Evolutionary conservation across 2,329 filamentous ascomycete genomes (phyloP).

Genomic region (Neodidymelliopsis sp.): DNA sequence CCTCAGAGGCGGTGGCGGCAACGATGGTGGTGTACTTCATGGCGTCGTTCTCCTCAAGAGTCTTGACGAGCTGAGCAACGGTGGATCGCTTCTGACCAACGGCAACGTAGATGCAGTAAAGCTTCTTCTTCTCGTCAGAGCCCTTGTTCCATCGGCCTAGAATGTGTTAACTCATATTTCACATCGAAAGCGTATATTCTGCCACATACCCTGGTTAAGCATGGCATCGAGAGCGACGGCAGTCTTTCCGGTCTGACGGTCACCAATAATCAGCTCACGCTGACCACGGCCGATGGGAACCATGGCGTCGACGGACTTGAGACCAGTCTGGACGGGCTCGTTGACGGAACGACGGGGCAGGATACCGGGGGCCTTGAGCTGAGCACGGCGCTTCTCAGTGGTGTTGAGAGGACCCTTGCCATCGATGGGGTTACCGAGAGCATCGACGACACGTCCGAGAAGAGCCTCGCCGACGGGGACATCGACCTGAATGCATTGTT

Average conservation of each 20-base stretch:
- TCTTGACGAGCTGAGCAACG: slow-evolving; percentile 99
- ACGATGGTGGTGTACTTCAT: slow-evolving; percentile 98
- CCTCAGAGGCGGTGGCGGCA: slow-evolving; percentile 96
- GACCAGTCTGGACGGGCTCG: slow-evolving; percentile 98
- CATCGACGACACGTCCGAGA: slow-evolving; percentile 97
- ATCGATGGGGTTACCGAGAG: slow-evolving; percentile 98
- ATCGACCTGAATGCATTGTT: slow-evolving; percentile 73
- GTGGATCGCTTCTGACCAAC: slow-evolving; percentile 99
- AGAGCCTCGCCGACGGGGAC: slow-evolving; percentile 91
- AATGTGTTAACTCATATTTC: neutral
- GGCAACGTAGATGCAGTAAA: slow-evolving; percentile 99
- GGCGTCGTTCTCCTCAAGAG: slow-evolving; percentile 98
- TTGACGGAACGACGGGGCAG: slow-evolving; percentile 96
- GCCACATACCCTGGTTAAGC: slow-evolving; percentile 94
- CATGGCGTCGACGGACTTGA: slow-evolving; percentile 99
- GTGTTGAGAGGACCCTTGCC: slow-evolving; percentile 97
- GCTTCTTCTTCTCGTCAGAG: slow-evolving; percentile 94
- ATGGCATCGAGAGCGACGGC: slow-evolving; percentile 98
- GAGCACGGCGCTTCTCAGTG: slow-evolving; percentile 91
- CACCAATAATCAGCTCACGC: slow-evolving; percentile 99
- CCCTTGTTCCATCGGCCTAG: slow-evolving; percentile 75
- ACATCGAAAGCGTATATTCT: too few species aligned
- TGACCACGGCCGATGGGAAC: slow-evolving; percentile 99
- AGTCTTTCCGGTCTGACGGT: slow-evolving; percentile 99
- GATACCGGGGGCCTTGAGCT: slow-evolving; percentile 99